A percentile compares a stretch with the other conserved stretches of the same genome.
Conservation (phyloP, 192 early-diverging fungal genomes). For the Coemansia sp. region DNA sequence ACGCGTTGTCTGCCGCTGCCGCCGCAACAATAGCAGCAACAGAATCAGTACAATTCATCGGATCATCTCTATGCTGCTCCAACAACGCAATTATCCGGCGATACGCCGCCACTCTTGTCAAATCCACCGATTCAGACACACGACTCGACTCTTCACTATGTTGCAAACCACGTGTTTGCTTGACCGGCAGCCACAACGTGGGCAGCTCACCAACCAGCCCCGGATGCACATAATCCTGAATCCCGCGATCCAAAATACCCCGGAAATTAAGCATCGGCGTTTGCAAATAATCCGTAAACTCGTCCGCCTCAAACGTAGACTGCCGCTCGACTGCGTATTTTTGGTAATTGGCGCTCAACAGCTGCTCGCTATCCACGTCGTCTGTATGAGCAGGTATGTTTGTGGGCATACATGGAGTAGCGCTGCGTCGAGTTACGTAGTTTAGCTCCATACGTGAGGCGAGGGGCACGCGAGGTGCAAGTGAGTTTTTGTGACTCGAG, state of each 20-base stretch:
- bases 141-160: background rate
- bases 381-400: background rate
- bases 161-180: background rate
- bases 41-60: constrained; percentile 8
- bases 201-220: constrained; percentile 68
- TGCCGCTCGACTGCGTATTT: constrained; percentile 46
- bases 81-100: constrained; percentile 1
- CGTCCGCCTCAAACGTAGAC: constrained; percentile 41
- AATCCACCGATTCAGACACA: background rate
- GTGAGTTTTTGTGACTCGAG: constrained; percentile 33
- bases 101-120: constrained; percentile 14
- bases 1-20: background rate
- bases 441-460: constrained; percentile 42
- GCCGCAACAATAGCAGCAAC: constrained; percentile 6
- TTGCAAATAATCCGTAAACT: constrained; percentile 67
- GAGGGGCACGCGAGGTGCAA: constrained; percentile 20
- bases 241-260: constrained; percentile 74
- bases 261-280: constrained; percentile 73
- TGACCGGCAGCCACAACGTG: constrained; percentile 70
- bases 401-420: constrained; percentile 4
- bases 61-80: background rate
- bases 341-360: constrained; percentile 49
- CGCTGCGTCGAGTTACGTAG: constrained; percentile 25
- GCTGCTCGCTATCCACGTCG: constrained; percentile 15
- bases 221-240: constrained; percentile 67